phyloP scores from a whole-genome alignment of 768 basidiomycete species.

The Cystofilobasidium capitatum region DNA sequence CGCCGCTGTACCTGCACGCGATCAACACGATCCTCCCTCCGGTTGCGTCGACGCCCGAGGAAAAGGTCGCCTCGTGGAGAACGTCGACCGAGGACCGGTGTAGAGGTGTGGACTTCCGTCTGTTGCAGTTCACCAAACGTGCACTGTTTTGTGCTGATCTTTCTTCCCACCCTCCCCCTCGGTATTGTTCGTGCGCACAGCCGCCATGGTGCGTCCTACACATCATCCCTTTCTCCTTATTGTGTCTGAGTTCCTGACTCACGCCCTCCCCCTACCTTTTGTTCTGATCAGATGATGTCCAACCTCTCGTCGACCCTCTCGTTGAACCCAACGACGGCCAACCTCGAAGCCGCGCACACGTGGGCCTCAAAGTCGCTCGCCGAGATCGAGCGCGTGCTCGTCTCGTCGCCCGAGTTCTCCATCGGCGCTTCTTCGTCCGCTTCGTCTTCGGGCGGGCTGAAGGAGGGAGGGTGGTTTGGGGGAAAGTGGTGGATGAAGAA shows the following conservation, averaged over 20 bases:
- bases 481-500: conserved; percentile 3
- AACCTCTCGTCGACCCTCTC: conserved; percentile 17
- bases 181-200: too few relatives aligned
- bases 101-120: background rate
- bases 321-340: background rate
- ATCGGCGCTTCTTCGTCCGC: background rate
- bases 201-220: conserved; percentile 7
- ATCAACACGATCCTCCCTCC: conserved; percentile 24
- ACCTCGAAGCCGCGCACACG: conserved; percentile 8
- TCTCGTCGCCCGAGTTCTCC: background rate
- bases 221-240: background rate
- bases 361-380: conserved; percentile 12
- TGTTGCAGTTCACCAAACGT: background rate
- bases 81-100: conserved; percentile 15
- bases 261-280: background rate
- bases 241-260: background rate
- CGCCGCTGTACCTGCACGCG: conserved; percentile 23
- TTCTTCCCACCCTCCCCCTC: too few relatives aligned
- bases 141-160: background rate
- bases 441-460: background rate
- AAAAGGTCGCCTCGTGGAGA: too few relatives aligned
- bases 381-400: background rate
- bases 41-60: background rate
- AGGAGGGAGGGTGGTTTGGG: background rate
- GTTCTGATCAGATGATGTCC: conserved; percentile 17